Evolutionary conservation across 148 eudicot genomes (phyloP).

Genomic region (Linanthus parryae): DNA sequence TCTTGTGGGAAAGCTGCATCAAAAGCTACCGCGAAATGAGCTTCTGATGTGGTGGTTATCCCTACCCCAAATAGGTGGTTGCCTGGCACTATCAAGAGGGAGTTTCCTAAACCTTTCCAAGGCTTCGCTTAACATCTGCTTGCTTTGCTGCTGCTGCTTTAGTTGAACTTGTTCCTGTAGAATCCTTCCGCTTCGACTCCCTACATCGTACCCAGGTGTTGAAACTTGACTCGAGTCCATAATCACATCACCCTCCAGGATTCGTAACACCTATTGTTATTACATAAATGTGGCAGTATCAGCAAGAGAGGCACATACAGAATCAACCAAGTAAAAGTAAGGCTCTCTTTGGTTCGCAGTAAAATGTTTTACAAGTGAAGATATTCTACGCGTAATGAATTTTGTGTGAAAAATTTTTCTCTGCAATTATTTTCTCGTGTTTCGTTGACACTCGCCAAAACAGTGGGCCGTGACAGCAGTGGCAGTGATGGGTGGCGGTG

Average conservation of each 20-base stretch:
- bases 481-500: too few relatives aligned
- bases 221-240: constrained; percentile 45
- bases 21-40: background rate
- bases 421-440: too few relatives aligned
- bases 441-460: too few relatives aligned
- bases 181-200: constrained; percentile 59
- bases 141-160: constrained; percentile 18
- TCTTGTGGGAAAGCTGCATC: too few relatives aligned
- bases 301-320: background rate
- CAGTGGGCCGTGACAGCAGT: too few relatives aligned
- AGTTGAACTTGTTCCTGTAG: constrained; percentile 20
- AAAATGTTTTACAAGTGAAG: too few relatives aligned
- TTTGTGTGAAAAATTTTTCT: too few relatives aligned
- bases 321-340: background rate
- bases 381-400: too few relatives aligned
- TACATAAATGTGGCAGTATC: background rate
- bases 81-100: constrained; percentile 30
- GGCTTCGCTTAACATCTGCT: constrained; percentile 21
- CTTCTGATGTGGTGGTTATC: constrained; percentile 17
- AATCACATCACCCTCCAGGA: constrained; percentile 69
- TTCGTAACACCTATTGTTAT: constrained; percentile 54
- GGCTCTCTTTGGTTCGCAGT: background rate
- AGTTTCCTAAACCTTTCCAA: constrained; percentile 30
- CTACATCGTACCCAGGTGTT: constrained; percentile 43
- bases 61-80: constrained; percentile 31